Base-by-base conservation (phyloP, 2,329 filamentous ascomycete genomes). In the Fusarium pseudonygamai region DNA sequence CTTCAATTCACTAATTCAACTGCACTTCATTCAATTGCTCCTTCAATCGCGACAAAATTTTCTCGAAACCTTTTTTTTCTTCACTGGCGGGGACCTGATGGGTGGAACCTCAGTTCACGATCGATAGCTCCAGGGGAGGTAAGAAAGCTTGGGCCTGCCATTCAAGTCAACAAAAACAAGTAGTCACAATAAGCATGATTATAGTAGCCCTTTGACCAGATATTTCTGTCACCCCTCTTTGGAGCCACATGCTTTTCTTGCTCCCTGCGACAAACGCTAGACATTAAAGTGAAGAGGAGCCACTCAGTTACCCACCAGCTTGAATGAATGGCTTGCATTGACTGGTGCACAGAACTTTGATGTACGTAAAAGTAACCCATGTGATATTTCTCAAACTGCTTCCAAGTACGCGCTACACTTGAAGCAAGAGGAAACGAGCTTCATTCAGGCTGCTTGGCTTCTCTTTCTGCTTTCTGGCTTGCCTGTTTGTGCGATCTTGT, bases 61-160 rank as follows among this genome's bases (percentile, higher is more conserved):
- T n/a, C 42, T 24, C 28, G n/a, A 24, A 43, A 39, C 39, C 26
- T 40, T 67, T 52, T 67, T 67, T 61, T 61, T 37, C 11, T 45
- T 28, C 14, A 39, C 40, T 24, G 42, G 64, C 40, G 66, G 66
- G 50, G 65, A 39, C 30, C 18, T n/a, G 56, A 59, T 20, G 40
- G 1, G 40, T 58, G 55, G 40, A 37, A 46, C 49, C 20, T 40
- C 20, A 39, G 9, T 20, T 36, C 28, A n/a, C 14, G 55, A 46
- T 58, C 22, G 28, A 49, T 50, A 22, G 20, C 12, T 24, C 34
- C 40, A 20, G 20, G 18, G 45, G 24, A 5, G 8, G 20, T 12
- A 16, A 47, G 10, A 30, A 47, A n/a, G 3, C 14, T n/a, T 30
- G 3, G 20, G 10, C 14, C 26, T 5, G 10, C 8, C 7, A 12